phyloP scores from a whole-genome alignment of 2,329 filamentous ascomycete species.

The Trichoderma sp. region DNA sequence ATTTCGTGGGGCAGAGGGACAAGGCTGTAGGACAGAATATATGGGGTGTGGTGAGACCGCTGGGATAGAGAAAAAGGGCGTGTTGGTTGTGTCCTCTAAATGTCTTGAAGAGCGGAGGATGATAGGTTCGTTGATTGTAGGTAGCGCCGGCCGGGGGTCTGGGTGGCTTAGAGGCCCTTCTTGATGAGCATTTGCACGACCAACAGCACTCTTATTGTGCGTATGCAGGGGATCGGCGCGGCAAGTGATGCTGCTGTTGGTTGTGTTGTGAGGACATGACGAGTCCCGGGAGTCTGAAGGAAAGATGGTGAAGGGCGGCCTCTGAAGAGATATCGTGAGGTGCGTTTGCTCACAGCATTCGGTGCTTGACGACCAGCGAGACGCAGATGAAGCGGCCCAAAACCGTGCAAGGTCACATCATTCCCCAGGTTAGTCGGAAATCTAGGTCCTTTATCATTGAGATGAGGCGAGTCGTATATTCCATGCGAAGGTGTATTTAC shows the following conservation, averaged over 20 bases:
- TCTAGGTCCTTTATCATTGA: too few relatives aligned
- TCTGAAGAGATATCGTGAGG: too few relatives aligned
- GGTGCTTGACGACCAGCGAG: too few relatives aligned
- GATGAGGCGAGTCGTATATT: too few relatives aligned
- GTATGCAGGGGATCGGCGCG: not conserved
- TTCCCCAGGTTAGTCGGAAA: too few relatives aligned
- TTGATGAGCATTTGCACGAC: slow-evolving; percentile 1
- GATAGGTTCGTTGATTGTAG: not conserved
- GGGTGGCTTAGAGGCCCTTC: slow-evolving; percentile 17
- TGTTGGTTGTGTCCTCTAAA: not conserved
- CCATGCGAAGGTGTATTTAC: too few relatives aligned
- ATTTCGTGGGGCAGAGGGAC: slow-evolving; percentile 8
- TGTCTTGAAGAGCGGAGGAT: not conserved
- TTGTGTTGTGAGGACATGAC: not conserved
- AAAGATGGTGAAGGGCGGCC: not conserved
- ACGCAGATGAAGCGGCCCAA: too few relatives aligned
- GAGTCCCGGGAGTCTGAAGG: not conserved
- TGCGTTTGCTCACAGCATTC: too few relatives aligned
- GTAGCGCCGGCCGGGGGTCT: not conserved
- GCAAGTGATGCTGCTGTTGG: not conserved
- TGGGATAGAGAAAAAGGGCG: not conserved
- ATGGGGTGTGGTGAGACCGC: too few relatives aligned
- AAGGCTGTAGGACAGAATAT: not conserved
- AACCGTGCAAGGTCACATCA: too few relatives aligned
- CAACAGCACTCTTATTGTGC: slow-evolving; percentile 3